Evolutionary conservation across 495 filamentous ascomycete species (phyloP).

Genomic region (Aspergillus steynii): DNA sequence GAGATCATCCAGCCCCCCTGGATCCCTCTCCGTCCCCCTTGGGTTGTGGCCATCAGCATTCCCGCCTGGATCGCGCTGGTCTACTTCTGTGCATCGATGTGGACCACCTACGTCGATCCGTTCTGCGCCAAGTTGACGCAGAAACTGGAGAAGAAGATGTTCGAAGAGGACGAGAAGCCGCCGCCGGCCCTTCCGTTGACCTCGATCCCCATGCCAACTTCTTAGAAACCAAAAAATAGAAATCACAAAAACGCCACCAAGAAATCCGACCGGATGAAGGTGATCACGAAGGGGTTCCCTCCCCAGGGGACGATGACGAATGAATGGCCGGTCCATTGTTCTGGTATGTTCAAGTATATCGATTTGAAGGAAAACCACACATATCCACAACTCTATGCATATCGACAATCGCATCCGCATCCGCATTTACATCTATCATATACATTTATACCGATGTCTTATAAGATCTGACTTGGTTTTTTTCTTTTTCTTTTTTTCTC

Average conservation of each 20-base stretch:
- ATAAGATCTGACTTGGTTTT: neutral
- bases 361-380: too few relatives aligned
- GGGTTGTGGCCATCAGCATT: conserved; percentile 50
- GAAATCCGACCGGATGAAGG: too few relatives aligned
- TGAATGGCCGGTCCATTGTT: too few relatives aligned
- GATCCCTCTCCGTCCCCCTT: conserved; percentile 38
- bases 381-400: too few relatives aligned
- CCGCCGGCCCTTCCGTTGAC: conserved; percentile 37
- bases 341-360: too few relatives aligned
- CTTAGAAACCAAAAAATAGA: neutral
- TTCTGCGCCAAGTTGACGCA: conserved; percentile 63
- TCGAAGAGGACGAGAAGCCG: conserved; percentile 53
- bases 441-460: neutral
- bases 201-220: conserved; percentile 34
- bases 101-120: conserved; percentile 66
- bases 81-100: conserved; percentile 58
- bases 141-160: conserved; percentile 55
- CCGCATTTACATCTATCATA: conserved; percentile 28
- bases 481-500: neutral
- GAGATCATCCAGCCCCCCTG: conserved; percentile 36
- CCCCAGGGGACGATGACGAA: too few relatives aligned
- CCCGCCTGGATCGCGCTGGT: conserved; percentile 59
- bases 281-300: too few relatives aligned
- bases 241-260: too few relatives aligned
- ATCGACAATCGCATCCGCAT: too few relatives aligned